Evolutionary conservation across 352 stramenopile genomes (phyloP).

Genomic region (Saprolegnia parasitica): DNA sequence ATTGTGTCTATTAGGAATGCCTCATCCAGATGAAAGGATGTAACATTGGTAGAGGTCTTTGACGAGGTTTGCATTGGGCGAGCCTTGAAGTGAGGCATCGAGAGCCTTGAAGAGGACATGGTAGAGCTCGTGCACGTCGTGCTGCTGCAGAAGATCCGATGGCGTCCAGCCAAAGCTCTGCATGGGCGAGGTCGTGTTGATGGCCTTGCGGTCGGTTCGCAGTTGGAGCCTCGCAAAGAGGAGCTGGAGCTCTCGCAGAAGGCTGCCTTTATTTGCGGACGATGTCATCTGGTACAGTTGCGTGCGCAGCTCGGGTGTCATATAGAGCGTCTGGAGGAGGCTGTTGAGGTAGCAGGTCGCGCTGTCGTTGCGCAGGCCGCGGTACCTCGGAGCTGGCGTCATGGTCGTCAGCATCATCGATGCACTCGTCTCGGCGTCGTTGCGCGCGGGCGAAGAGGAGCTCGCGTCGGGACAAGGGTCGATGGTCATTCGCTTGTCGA

Average conservation of each 20-base stretch:
- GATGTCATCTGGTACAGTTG: slow-evolving; percentile 56
- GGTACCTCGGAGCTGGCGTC: slow-evolving; percentile 44
- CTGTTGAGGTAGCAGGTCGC: slow-evolving; percentile 94
- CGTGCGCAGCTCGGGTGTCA: slow-evolving; percentile 83
- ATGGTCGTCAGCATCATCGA: neutral
- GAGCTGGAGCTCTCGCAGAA: slow-evolving; percentile 86
- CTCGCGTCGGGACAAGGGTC: neutral
- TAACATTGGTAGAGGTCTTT: slow-evolving; percentile 83
- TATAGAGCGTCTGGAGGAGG: slow-evolving; percentile 89
- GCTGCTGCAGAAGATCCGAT: slow-evolving; percentile 85
- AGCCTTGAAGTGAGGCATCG: slow-evolving; percentile 84
- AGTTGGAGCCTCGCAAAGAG: slow-evolving; percentile 88
- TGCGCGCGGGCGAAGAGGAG: neutral
- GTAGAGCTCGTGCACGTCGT: slow-evolving; percentile 89
- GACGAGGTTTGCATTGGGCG: slow-evolving; percentile 78
- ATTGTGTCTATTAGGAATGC: neutral
- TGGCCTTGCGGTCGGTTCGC: slow-evolving; percentile 49
- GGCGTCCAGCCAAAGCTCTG: slow-evolving; percentile 91
- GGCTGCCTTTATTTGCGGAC: slow-evolving; percentile 62
- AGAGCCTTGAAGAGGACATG: slow-evolving; percentile 90
- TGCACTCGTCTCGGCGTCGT: neutral
- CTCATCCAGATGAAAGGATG: neutral
- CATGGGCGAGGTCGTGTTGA: slow-evolving; percentile 79
- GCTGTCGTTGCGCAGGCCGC: slow-evolving; percentile 84
- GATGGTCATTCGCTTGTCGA: neutral